Evolutionary conservation across 2,329 filamentous ascomycete genomes (phyloP).

Genomic region (Fusarium hainanense): DNA sequence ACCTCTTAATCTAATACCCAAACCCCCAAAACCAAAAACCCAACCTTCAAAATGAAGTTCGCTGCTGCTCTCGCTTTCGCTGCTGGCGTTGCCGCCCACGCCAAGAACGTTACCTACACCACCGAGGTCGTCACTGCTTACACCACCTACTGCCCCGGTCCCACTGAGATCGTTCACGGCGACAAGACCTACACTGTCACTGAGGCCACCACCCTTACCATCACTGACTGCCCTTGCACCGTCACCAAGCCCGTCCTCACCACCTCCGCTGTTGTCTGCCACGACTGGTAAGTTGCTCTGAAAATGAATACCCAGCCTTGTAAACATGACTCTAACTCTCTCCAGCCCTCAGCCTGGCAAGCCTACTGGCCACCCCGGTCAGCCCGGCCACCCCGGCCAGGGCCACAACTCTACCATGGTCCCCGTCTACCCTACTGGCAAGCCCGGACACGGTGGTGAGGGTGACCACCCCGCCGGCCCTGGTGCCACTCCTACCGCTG

Average conservation of each 20-base stretch:
- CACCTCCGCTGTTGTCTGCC: conserved; percentile 64
- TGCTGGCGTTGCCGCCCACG: conserved; percentile 61
- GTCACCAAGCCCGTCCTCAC: conserved; percentile 68
- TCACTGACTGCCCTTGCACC: conserved; percentile 79
- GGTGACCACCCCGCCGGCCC: conserved; percentile 25
- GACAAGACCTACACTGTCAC: conserved; percentile 76
- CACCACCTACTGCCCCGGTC: conserved; percentile 78
- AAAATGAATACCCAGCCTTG: conserved; percentile 5
- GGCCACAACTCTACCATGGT: conserved; percentile 52
- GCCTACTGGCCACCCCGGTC: not conserved
- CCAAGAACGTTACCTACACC: conserved; percentile 61
- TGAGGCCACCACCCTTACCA: conserved; percentile 75
- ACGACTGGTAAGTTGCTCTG: conserved; percentile 59
- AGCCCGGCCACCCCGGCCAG: conserved; percentile 41
- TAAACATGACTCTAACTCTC: conserved; percentile 30
- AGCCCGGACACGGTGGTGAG: conserved; percentile 25
- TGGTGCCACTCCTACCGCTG: conserved; percentile 46
- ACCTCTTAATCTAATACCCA: conserved; percentile 51
- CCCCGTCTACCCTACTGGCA: conserved; percentile 36
- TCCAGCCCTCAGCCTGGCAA: conserved; percentile 23
- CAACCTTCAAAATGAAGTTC: conserved; percentile 73
- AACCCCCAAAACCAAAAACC: conserved; percentile 8
- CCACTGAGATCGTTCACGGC: conserved; percentile 73
- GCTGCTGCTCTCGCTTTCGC: conserved; percentile 64
- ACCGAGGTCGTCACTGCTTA: conserved; percentile 74